Evolutionary conservation across 1,139 yeast genomes (phyloP).

Genomic region (Nakaseomyces glabratus): DNA sequence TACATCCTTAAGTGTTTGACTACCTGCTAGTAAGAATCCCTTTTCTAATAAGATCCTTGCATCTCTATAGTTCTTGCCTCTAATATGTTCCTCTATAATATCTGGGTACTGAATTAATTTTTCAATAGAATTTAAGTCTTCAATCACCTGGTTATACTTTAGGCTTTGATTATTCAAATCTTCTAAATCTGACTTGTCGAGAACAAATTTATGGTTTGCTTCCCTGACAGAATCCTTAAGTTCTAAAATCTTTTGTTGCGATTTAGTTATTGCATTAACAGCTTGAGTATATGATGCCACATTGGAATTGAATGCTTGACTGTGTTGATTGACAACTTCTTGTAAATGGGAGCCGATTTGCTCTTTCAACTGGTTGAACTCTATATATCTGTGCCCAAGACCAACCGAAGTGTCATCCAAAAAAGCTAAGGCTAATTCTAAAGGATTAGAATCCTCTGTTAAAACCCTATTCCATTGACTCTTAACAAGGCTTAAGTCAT

Average conservation of each 20-base stretch:
- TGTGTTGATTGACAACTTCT: conserved; percentile 70
- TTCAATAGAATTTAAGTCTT: conserved; percentile 61
- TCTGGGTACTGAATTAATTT: conserved; percentile 52
- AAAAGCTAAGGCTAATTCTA: conserved; percentile 73
- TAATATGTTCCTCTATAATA: conserved; percentile 53
- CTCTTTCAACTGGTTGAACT: conserved; percentile 46
- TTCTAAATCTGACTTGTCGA: conserved; percentile 46
- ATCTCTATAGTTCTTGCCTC: conserved; percentile 58
- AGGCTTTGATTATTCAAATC: conserved; percentile 60
- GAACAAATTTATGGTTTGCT: conserved; percentile 45
- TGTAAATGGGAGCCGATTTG: conserved; percentile 53
- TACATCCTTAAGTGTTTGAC: conserved; percentile 52
- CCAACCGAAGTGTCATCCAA: conserved; percentile 87
- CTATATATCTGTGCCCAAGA: conserved; percentile 57
- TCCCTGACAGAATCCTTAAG: conserved; percentile 29
- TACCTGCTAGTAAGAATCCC: conserved; percentile 49
- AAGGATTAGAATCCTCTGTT: conserved; percentile 54
- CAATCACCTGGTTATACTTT: conserved; percentile 60
- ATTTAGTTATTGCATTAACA: conserved; percentile 33
- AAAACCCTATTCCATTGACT: conserved; percentile 35
- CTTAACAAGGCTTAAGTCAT: conserved; percentile 25
- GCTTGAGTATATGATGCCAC: conserved; percentile 66
- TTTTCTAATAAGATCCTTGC: conserved; percentile 56
- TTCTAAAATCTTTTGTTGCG: conserved; percentile 25
- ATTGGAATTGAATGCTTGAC: conserved; percentile 75